These are phyloP conservation scores for Pleurotus salmoneostramineus DNA, from an alignment of 768 basidiomycete species.

Conservation along the genomic window DNA sequence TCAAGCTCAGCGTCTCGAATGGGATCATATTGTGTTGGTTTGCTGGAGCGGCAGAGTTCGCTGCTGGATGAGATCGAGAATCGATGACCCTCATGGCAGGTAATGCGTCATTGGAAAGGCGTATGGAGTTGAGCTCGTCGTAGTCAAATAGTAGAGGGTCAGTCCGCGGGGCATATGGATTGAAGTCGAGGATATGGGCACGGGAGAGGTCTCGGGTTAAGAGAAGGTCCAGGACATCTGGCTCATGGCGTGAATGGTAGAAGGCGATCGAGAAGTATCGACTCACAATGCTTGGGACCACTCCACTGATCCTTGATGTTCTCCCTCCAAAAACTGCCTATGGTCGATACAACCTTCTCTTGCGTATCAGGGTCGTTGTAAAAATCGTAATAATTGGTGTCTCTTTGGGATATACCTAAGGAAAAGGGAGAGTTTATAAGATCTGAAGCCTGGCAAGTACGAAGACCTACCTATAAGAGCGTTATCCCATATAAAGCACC, in stretches of 20 bases:
- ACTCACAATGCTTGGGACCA: conserved; percentile 62
- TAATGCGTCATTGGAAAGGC: conserved; percentile 12
- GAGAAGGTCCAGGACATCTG: conserved; percentile 85
- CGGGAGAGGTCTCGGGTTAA: conserved; percentile 76
- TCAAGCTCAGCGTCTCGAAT: conserved; percentile 78
- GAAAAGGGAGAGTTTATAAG: background rate
- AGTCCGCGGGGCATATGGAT: conserved; percentile 83
- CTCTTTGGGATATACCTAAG: conserved; percentile 82
- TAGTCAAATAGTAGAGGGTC: conserved; percentile 86
- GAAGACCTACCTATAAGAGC: conserved; percentile 62
- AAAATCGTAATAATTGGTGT: conserved; percentile 86
- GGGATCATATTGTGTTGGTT: conserved; percentile 91
- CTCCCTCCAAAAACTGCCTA: conserved; percentile 64
- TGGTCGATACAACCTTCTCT: conserved; percentile 43
- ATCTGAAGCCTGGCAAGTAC: background rate
- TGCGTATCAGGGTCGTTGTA: conserved; percentile 61
- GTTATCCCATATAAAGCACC: conserved; percentile 84
- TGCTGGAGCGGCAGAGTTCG: conserved; percentile 61
- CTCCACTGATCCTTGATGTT: conserved; percentile 62
- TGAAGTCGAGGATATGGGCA: conserved; percentile 88
- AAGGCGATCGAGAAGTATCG: background rate
- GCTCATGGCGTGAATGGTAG: background rate
- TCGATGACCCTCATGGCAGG: conserved; percentile 66
- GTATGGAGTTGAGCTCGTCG: conserved; percentile 56
- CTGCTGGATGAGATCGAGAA: conserved; percentile 68